Base-by-base conservation (phyloP, 306 rosid species). In the Pterocarpus santalinus region DNA sequence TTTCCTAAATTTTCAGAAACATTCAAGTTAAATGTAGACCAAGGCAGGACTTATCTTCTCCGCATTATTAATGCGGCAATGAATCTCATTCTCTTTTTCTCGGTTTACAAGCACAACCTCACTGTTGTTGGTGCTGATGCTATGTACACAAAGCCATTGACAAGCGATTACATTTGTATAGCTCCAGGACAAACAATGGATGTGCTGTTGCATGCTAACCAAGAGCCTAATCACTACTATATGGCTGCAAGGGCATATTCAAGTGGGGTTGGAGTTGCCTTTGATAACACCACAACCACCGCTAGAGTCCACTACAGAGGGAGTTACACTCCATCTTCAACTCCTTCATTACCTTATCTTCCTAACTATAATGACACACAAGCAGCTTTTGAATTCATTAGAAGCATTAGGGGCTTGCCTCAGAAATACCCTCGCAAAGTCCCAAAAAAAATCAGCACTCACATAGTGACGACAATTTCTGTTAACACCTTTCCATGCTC, bases 151-250 rank as follows among this genome's bases (percentile, higher is more conserved):
- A 87, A 65, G 80, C 90, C 78, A 8, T 41, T 87, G 2, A 44
- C 57, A 8, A 72, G 55, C 5, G 74, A 65, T 32, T 85, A 49
- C 82, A 84, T 90, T 13, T 56, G 85, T 72, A 90, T 90, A 73
- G 75, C 91, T 4, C 93, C 90, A 0, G 90, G 93, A 14, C 91
- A 87, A 71, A 73, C 91, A 8, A 90, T 87, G 85, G 93, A 90
- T 47, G 74, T 76, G 2, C 73, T 90, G 56, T 53, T 90, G 11
- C 30, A 86, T 32, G 87, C 93, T 5, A 87, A 84, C 76, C 90
- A 85, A 55, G 10, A 81, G 9, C 85, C 67, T 1, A 70, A 71
- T 56, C 79, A 70, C 11, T 90, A 89, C 22, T 90, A 87, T 68
- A 82, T 90, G 81, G 79, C 88, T 67, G 78, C 87, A 16, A 84